phyloP scores from a whole-genome alignment of 164 flowering plant genomes.

The Magnolia sinica region DNA sequence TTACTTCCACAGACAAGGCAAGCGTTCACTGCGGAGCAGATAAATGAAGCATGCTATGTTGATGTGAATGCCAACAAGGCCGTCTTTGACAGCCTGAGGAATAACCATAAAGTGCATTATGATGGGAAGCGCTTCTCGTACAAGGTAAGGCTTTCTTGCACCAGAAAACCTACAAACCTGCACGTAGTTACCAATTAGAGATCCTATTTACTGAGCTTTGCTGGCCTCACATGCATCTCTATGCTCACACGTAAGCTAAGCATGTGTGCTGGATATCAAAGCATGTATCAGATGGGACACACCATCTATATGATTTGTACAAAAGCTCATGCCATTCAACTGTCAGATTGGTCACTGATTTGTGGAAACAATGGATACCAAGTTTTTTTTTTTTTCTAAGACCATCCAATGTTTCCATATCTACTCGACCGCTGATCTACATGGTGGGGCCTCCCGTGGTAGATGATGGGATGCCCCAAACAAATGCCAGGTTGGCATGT shows the following conservation, averaged over 20 bases:
- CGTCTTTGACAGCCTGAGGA: constrained; percentile 64
- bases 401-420: no score
- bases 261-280: neutral
- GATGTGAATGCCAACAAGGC: constrained; percentile 57
- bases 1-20: constrained; percentile 49
- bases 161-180: neutral
- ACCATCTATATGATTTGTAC: neutral
- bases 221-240: neutral
- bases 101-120: constrained; percentile 60
- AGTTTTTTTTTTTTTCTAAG: neutral
- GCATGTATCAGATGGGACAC: neutral
- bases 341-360: neutral
- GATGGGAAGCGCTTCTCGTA: constrained; percentile 67
- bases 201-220: neutral
- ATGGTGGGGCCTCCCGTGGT: neutral
- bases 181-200: neutral
- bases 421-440: neutral
- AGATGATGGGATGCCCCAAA: neutral
- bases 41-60: constrained; percentile 66
- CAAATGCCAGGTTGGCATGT: neutral
- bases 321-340: neutral
- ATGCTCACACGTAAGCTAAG: neutral
- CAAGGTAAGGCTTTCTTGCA: constrained; percentile 42
- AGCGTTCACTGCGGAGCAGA: constrained; percentile 63
- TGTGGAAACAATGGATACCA: neutral